Evolutionary conservation across 495 filamentous ascomycete species (phyloP), one percentile per base, ranked within the genome.

Genomic region (Talaromyces nanjingensis): DNA sequence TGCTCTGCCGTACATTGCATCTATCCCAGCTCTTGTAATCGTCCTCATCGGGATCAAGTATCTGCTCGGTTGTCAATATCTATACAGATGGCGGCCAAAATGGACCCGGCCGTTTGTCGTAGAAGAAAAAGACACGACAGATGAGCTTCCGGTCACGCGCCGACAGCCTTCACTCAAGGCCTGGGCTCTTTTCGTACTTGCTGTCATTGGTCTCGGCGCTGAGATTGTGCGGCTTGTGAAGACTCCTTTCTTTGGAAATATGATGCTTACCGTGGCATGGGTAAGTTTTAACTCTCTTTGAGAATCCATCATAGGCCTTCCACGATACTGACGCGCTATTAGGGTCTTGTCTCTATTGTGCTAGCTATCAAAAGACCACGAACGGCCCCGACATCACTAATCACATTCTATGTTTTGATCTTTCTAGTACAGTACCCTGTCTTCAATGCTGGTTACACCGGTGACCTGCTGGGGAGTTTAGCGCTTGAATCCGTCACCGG

Each of bases 101-200:
- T 87, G 83, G 84, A 76, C 77, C 3, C 68, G 64, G 39, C 69
- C 78, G 7, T 86, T 86, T 62, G 69, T 84, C 12, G 64, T 64
- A 4, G 72, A 81, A 65, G 72, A 82, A 16, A 6, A 7, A 56
- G 9, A 29, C 22, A 25, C 9, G 7, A 25, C 69, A 72, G 25
- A 72, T 74, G 62, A 65, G 70, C 25, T 63, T 67, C 42, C 74
- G 79, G 6, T 54, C 77, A 6, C 63, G 62, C n/a, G 27, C 65
- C 39, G 70, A 18, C 66, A 69, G 22, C 65, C 64, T n/a, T 16
- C 76, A 47, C 63, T 68, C 29, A 73, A 74, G 67, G 75, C 77
- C 14, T 65, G 70, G 12, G 29, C 65, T 25, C 73, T 87, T 14
- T 71, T 86, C 29, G 60, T 70, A 1, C 61, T 81, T 9, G 78